phyloP scores from a whole-genome alignment of 2,329 filamentous ascomycete species.

The Apiospora koreana region DNA sequence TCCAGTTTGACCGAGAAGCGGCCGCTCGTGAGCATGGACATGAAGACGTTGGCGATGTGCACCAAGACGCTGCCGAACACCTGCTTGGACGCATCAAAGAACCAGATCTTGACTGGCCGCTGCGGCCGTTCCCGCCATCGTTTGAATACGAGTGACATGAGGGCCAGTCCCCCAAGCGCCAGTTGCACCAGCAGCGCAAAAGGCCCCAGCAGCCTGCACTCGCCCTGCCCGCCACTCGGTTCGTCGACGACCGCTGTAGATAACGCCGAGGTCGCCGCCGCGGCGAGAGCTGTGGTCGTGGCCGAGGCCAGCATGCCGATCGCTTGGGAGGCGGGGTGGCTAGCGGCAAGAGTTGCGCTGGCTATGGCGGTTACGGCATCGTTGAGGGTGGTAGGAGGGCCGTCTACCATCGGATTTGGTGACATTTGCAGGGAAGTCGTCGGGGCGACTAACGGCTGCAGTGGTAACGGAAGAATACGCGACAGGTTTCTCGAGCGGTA shows the following conservation, averaged over 20 bases:
- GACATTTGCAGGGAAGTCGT: slow-evolving; percentile 13
- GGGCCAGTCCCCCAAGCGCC: slow-evolving; percentile 78
- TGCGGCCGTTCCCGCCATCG: slow-evolving; percentile 90
- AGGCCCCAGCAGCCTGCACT: slow-evolving; percentile 84
- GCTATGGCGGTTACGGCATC: background rate
- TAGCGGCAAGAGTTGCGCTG: background rate
- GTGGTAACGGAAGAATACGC: background rate
- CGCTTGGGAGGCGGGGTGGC: slow-evolving; percentile 6
- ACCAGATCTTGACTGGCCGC: slow-evolving; percentile 93
- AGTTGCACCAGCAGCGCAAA: slow-evolving; percentile 91
- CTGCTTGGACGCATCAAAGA: slow-evolving; percentile 96
- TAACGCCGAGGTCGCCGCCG: slow-evolving; percentile 11
- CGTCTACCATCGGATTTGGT: slow-evolving; percentile 23
- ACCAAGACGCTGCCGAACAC: slow-evolving; percentile 91
- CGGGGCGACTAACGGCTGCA: background rate
- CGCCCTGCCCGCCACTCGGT: slow-evolving; percentile 58
- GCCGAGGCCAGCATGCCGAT: slow-evolving; percentile 17
- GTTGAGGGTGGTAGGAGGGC: background rate
- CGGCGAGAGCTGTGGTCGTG: slow-evolving; percentile 22
- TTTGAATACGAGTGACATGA: slow-evolving; percentile 89
- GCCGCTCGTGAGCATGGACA: slow-evolving; percentile 93
- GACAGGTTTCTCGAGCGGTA: background rate
- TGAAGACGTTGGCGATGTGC: slow-evolving; percentile 89
- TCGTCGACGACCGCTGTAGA: slow-evolving; percentile 30
- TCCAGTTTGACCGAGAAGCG: slow-evolving; percentile 70